A percentile compares a stretch with the other conserved stretches of the same genome.
Conservation (phyloP, 768 basidiomycete genomes). For the Nidularia sp. region DNA sequence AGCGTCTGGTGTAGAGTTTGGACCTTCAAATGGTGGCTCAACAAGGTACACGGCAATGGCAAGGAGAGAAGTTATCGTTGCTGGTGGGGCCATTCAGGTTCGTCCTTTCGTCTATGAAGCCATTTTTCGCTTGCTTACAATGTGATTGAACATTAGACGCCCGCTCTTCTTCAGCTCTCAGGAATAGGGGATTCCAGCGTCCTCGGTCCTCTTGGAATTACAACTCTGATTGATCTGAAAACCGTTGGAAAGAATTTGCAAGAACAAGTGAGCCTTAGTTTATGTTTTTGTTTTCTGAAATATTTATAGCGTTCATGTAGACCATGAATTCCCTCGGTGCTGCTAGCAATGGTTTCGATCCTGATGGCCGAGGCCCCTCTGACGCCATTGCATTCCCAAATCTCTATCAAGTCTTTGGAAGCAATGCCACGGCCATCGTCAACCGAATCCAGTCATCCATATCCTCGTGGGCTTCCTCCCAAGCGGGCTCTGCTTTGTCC, state of each 20-base stretch:
- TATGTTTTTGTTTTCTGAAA: not conserved
- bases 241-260: conserved; percentile 56
- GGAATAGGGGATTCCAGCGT: conserved; percentile 50
- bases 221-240: conserved; percentile 38
- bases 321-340: conserved; percentile 40
- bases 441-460: conserved; percentile 32
- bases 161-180: conserved; percentile 47
- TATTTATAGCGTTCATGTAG: conserved; percentile 10
- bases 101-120: not conserved
- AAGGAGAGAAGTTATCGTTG: conserved; percentile 46
- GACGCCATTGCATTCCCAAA: conserved; percentile 50
- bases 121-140: not conserved
- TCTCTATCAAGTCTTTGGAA: conserved; percentile 41
- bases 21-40: conserved; percentile 28
- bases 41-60: conserved; percentile 37
- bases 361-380: conserved; percentile 38
- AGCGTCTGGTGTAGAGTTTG: conserved; percentile 45
- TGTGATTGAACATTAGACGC: conserved; percentile 23
- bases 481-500: conserved; percentile 33
- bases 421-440: conserved; percentile 23
- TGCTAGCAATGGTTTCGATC: conserved; percentile 32
- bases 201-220: conserved; percentile 42
- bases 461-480: conserved; percentile 36
- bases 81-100: conserved; percentile 48
- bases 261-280: conserved; percentile 34